Evolutionary conservation across 495 filamentous ascomycete species (phyloP), one percentile per base, ranked within the genome.

Genomic region (Daldinia caldariorum): DNA sequence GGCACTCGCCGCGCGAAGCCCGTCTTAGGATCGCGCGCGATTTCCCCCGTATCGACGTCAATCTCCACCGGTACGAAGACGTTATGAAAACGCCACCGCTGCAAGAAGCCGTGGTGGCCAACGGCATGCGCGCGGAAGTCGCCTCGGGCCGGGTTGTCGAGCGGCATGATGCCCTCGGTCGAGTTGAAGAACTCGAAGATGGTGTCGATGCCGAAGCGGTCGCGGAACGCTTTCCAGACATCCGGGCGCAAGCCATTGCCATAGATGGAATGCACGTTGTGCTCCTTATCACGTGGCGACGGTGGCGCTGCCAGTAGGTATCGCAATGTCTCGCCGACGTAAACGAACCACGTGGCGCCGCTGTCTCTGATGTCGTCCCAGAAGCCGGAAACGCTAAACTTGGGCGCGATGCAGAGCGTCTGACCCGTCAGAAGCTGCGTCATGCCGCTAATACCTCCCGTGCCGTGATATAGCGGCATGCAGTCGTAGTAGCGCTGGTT

Each of bases 401-500:
- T 88, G 32, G 87, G 87, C 9, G 87, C 91, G 10, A 94, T 82
- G 39, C 89, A 91, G 53, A 92, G 76, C 8, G 87, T 86, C 7
- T 87, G 75, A 1, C 91, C 91, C 14, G 68, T 80, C 4, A 87
- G 72, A 56, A 93, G 78, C 63, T 84, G 82, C 4, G 73, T 75
- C 53, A 90, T 85, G 26, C 85, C 76, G 12, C 77, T 78, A 39
- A 91, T 86, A 4, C 83, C 82, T 0, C 89, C 90, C 0, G 92
- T 94, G 9, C 91, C 91, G 74, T 94, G 92, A 76, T 93, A 94
- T 14, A 93, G 77, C 3, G 92, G 91, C 91, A 94, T 94, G 74
- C 90, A 91, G 70, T 86, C 82, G 78, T 93, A 92, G 87, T 88
- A 91, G 20, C 89, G 80, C 71, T 91, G 88, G 49, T 74, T 47